phyloP scores from a whole-genome alignment of 1,139 yeast species.

The Zhuliangozyma parablackwelliae region DNA sequence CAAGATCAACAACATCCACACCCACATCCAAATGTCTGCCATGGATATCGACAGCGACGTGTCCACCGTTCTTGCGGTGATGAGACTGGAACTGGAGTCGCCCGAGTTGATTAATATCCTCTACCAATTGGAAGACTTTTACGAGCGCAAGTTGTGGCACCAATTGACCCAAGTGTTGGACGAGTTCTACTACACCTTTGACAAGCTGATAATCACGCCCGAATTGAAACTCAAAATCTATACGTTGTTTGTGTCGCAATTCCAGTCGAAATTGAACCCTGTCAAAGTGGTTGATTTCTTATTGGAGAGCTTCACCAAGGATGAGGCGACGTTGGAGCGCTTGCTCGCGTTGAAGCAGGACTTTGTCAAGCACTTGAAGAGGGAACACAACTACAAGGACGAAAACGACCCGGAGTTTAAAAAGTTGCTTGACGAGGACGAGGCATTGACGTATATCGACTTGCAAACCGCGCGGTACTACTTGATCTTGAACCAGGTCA shows the following conservation, averaged over 20 bases:
- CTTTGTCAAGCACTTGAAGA: slow-evolving; percentile 36
- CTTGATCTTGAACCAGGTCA: slow-evolving; percentile 52
- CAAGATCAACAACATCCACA: no score
- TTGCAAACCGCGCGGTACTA: slow-evolving; percentile 76
- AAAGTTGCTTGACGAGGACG: slow-evolving; percentile 34
- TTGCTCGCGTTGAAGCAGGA: slow-evolving; percentile 48
- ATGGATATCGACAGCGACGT: slow-evolving; percentile 46
- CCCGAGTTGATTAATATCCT: slow-evolving; percentile 60
- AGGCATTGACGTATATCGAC: slow-evolving; percentile 55
- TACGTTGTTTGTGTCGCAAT: slow-evolving; percentile 63
- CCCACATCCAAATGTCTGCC: slow-evolving; percentile 9
- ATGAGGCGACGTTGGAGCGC: slow-evolving; percentile 51
- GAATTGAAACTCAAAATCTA: slow-evolving; percentile 63
- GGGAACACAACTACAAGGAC: slow-evolving; percentile 20
- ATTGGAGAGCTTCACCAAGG: slow-evolving; percentile 44
- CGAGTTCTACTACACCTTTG: slow-evolving; percentile 42
- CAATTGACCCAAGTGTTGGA: slow-evolving; percentile 72
- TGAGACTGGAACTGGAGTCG: slow-evolving; percentile 66
- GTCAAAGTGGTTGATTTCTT: slow-evolving; percentile 76
- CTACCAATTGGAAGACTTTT: slow-evolving; percentile 76
- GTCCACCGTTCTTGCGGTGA: slow-evolving; percentile 61
- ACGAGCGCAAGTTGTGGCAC: slow-evolving; percentile 77
- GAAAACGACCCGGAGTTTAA: slow-evolving; percentile 35
- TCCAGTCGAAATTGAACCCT: slow-evolving; percentile 71
- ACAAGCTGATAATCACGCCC: slow-evolving; percentile 43